These are phyloP conservation scores for Mortierella polycephala DNA, from an alignment of 371 early-diverging fungal species.

Conservation along the genomic window DNA sequence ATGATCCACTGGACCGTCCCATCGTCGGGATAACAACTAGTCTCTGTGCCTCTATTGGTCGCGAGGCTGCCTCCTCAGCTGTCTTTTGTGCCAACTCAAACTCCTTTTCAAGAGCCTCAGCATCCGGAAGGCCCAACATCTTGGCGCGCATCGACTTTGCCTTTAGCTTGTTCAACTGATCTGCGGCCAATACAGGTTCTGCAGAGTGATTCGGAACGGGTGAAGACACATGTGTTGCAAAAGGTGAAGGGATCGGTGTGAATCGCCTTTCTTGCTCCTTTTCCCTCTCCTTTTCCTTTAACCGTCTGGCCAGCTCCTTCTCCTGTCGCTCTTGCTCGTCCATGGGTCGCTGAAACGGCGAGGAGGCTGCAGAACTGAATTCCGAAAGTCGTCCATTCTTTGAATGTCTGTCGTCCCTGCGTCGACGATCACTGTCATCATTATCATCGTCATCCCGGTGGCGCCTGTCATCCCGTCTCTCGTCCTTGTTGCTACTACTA, in stretches of 20 bases:
- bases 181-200: conserved; percentile 59
- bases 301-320: conserved; percentile 35
- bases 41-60: conserved; percentile 13
- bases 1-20: conserved; percentile 40
- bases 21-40: conserved; percentile 37
- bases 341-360: conserved; percentile 52
- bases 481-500: conserved; percentile 17
- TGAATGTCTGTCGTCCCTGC: conserved; percentile 23
- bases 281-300: conserved; percentile 40
- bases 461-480: conserved; percentile 20
- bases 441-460: conserved; percentile 21
- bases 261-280: conserved; percentile 39
- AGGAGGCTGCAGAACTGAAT: conserved; percentile 52
- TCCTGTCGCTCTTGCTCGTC: conserved; percentile 45
- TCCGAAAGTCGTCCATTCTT: conserved; percentile 41
- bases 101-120: conserved; percentile 75
- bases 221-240: conserved; percentile 48
- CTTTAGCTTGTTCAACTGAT: conserved; percentile 89
- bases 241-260: conserved; percentile 50
- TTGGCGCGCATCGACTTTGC: conserved; percentile 85
- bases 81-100: conserved; percentile 66
- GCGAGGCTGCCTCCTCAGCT: conserved; percentile 15
- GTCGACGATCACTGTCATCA: conserved; percentile 16
- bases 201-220: conserved; percentile 34
- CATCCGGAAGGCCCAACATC: conserved; percentile 73